Evolutionary conservation across 345 rosid genomes (phyloP), one percentile per base, ranked within the genome.

Genomic region (Eucalyptus marginata): DNA sequence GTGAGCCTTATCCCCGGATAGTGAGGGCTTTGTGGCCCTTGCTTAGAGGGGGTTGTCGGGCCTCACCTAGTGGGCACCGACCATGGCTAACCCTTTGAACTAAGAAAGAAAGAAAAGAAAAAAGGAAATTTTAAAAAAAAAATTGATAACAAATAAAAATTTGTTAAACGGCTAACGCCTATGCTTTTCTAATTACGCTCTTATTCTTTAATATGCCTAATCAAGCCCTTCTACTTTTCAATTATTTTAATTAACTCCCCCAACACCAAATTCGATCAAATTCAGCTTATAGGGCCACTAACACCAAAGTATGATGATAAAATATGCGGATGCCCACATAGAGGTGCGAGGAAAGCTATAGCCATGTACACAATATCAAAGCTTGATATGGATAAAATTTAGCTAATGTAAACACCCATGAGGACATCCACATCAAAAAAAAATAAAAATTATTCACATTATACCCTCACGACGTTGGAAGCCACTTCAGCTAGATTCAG

Each of bases 81-180:
- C 51, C 17, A 14, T 5, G 7, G 7, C 7, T 0, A 5, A 49
- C 51, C 51, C 52, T 50, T 50, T 50, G 52, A 50, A 15, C 52
- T 50, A 50, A 50, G 18, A 50, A 50, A 50, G 52, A 50, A 5
- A 14, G 52, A 50, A 50, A 5, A 50, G 7, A 50, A 14, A 5
- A 50, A 50, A 14, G 17, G 17, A 50, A 49, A 40, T 40, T 40
- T 4, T 4, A 49, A 4, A 49, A 49, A 4, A 13, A 13, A 13
- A 49, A 49, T 4, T 13, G 6, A 5, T 49, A 49, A 14, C 5
- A 49, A 49, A 49, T 49, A 4, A 49, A 49, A 49, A 5, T 14
- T 49, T 49, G 7, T 50, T 50, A 14, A 50, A 50, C 1, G 0
- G 52, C 17, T 50, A 50, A 50, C 0, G 1, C 0, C 17, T 50